Evolutionary conservation across 768 basidiomycete genomes (phyloP).

Genomic region (Coprinopsis marcescibilis): DNA sequence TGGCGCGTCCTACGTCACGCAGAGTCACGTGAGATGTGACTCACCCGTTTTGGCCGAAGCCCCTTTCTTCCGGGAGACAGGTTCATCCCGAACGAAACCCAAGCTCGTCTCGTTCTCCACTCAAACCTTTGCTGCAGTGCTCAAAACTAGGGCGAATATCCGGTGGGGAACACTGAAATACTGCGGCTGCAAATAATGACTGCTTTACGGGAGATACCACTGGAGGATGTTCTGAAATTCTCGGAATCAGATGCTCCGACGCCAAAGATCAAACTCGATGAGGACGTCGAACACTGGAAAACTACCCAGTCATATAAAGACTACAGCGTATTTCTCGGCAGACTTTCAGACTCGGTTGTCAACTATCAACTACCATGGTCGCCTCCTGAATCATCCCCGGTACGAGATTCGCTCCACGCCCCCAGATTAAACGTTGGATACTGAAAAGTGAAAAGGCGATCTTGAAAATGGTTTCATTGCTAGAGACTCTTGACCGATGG

Average conservation of each 20-base stretch:
- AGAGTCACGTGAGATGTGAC: constrained; percentile 6
- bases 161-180: too few relatives aligned
- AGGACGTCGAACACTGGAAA: constrained; percentile 72
- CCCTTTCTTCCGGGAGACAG: too few relatives aligned
- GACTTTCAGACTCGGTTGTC: constrained; percentile 73
- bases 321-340: constrained; percentile 68
- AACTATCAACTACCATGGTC: constrained; percentile 50
- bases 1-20: constrained; percentile 8
- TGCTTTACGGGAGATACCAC: constrained; percentile 21
- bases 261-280: constrained; percentile 64
- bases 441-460: constrained; percentile 36
- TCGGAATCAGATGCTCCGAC: constrained; percentile 31
- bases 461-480: constrained; percentile 40
- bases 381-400: constrained; percentile 27
- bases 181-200: too few relatives aligned
- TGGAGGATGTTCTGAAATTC: constrained; percentile 15
- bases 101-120: too few relatives aligned
- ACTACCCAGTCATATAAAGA: constrained; percentile 64
- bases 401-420: constrained; percentile 22
- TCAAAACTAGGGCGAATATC: too few relatives aligned
- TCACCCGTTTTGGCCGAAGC: not conserved
- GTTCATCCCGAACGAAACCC: too few relatives aligned
- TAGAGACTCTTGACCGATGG: constrained; percentile 68
- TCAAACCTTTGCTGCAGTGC: too few relatives aligned
- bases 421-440: not conserved